Percentiles rank a stretch among this genome's conserved stretches.
These are phyloP conservation scores for Kokia cookei DNA, from an alignment of 441 rosid species.

Conservation along the genomic window DNA sequence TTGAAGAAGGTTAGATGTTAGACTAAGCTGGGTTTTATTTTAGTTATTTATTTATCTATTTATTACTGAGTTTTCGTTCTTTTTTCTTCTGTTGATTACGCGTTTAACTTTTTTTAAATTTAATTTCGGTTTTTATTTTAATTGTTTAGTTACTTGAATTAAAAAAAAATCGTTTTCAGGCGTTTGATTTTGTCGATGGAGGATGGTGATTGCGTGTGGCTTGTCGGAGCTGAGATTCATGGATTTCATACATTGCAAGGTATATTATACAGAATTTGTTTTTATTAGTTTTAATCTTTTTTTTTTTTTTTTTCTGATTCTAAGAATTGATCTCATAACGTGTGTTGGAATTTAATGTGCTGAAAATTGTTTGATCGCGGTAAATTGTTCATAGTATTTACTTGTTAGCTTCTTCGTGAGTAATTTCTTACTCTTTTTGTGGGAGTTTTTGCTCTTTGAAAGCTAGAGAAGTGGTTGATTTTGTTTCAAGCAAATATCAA, in stretches of 20 bases:
- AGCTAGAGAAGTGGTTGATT: not conserved
- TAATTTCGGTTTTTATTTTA: not conserved
- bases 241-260: conserved; percentile 52
- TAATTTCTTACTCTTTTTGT: not conserved
- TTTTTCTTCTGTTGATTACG: not conserved
- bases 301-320: not conserved
- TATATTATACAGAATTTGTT: not conserved
- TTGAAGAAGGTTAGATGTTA: not conserved
- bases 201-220: conserved; percentile 24
- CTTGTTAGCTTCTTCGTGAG: not conserved
- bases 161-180: not conserved
- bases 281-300: not conserved
- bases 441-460: not conserved
- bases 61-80: not conserved
- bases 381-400: not conserved
- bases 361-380: not conserved
- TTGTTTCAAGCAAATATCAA: not conserved
- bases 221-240: conserved; percentile 70
- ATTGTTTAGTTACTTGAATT: not conserved
- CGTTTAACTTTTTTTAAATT: not conserved
- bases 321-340: not conserved
- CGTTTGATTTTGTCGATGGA: conserved; percentile 23
- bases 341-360: not conserved
- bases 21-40: not conserved
- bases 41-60: not conserved